Percentiles rank a stretch among this genome's conserved stretches.
phyloP scores from a whole-genome alignment of 257 asterid species.

The Gardenia jasminoides region DNA sequence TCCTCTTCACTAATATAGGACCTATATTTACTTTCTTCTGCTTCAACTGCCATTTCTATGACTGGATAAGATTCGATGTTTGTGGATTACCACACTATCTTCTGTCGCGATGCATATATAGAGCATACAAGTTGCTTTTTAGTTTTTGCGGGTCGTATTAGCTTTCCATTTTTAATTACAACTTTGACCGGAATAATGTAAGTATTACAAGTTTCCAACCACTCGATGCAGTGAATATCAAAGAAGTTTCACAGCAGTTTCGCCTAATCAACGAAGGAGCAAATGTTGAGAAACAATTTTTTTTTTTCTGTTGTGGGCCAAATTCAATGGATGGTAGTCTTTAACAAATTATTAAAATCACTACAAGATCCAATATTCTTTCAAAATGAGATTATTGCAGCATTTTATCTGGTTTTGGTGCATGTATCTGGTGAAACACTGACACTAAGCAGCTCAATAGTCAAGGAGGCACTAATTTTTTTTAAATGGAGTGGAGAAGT shows the following conservation, averaged over 20 bases:
- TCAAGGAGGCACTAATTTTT: no score
- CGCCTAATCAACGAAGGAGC: neutral
- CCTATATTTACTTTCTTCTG: slow-evolving; percentile 52
- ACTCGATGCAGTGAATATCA: neutral
- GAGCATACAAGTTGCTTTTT: neutral
- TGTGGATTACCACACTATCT: neutral
- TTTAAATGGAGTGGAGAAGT: no score
- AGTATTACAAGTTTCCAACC: neutral
- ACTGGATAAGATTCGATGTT: neutral
- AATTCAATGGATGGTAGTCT: no score
- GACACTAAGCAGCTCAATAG: no score
- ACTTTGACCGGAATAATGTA: no score
- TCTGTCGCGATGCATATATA: neutral
- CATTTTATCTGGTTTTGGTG: no score
- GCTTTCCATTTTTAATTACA: neutral
- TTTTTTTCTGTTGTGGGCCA: neutral
- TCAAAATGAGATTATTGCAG: no score
- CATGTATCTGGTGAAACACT: no score
- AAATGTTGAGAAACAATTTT: neutral
- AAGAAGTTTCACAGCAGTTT: neutral
- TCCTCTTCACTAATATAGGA: slow-evolving; percentile 61
- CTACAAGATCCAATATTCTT: no score
- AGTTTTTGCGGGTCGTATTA: slow-evolving; percentile 4
- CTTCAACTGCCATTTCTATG: slow-evolving; percentile 30
- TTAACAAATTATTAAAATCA: no score